Evolutionary conservation across 495 filamentous ascomycete species (phyloP).

Genomic region (Parathielavia appendiculata): DNA sequence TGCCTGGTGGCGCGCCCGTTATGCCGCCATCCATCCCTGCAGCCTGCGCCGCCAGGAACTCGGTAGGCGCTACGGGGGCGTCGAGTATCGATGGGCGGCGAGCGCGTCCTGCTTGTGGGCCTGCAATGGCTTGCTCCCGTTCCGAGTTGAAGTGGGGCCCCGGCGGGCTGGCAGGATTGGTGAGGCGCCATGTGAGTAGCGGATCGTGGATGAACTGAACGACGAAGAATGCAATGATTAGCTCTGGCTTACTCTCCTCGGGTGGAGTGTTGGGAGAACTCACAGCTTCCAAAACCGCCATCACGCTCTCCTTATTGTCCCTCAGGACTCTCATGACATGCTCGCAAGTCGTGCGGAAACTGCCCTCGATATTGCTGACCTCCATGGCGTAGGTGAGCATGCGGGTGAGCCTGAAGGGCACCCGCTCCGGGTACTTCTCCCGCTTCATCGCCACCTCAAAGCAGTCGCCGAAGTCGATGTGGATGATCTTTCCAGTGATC

Average conservation of each 20-base stretch:
- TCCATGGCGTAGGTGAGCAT: slow-evolving; percentile 99
- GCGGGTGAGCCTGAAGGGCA: slow-evolving; percentile 92
- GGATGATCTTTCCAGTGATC: slow-evolving; percentile 90
- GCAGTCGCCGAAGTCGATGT: slow-evolving; percentile 98
- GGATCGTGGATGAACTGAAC: slow-evolving; percentile 93
- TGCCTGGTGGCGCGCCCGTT: slow-evolving; percentile 48
- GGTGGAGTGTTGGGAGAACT: slow-evolving; percentile 37
- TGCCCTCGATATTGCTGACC: slow-evolving; percentile 97
- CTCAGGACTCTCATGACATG: slow-evolving; percentile 96
- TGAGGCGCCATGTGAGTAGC: slow-evolving; percentile 92
- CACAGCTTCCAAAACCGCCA: slow-evolving; percentile 97
- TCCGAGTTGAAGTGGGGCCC: slow-evolving; percentile 78
- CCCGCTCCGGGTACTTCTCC: slow-evolving; percentile 96
- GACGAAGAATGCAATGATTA: background rate
- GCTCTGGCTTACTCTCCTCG: background rate
- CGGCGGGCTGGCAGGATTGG: slow-evolving; percentile 71
- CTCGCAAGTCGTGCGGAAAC: slow-evolving; percentile 94
- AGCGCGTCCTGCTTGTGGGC: slow-evolving; percentile 37
- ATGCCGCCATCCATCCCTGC: slow-evolving; percentile 34
- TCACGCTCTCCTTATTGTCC: slow-evolving; percentile 95
- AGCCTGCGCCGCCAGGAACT: slow-evolving; percentile 43
- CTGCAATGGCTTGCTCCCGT: slow-evolving; percentile 48
- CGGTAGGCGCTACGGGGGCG: slow-evolving; percentile 49
- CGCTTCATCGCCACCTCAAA: slow-evolving; percentile 99
- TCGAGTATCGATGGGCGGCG: slow-evolving; percentile 70